Percentiles rank a stretch among this genome's conserved stretches.
phyloP scores from a whole-genome alignment of 371 early-diverging fungal species.

The Rhizopus stolonifer region DNA sequence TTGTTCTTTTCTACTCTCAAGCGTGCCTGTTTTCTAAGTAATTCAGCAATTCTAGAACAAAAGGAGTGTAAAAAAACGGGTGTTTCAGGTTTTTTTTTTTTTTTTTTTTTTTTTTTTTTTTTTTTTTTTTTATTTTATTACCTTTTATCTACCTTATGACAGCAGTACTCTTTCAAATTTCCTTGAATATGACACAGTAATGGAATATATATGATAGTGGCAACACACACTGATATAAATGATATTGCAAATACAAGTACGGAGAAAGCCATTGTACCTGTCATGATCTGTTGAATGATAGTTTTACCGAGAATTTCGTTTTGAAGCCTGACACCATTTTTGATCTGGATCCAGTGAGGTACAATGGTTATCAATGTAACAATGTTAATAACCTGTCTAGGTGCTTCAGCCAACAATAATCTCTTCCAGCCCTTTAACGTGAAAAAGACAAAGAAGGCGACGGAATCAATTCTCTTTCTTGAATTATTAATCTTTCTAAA shows the following conservation, averaged over 20 bases:
- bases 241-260: conserved; percentile 47
- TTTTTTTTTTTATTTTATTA: neutral
- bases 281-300: conserved; percentile 35
- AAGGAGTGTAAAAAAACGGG: neutral
- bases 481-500: conserved; percentile 75
- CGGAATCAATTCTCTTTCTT: conserved; percentile 60
- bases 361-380: conserved; percentile 37
- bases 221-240: conserved; percentile 57
- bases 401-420: conserved; percentile 82
- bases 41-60: conserved; percentile 25
- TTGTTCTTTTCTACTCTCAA: conserved; percentile 22
- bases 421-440: conserved; percentile 88
- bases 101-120: neutral
- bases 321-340: conserved; percentile 19
- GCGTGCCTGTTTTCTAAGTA: conserved; percentile 32
- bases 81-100: too few relatives aligned
- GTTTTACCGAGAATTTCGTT: conserved; percentile 37
- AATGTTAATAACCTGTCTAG: conserved; percentile 72
- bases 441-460: conserved; percentile 90
- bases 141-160: conserved; percentile 77
- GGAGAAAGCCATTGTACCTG: conserved; percentile 46
- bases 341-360: conserved; percentile 38
- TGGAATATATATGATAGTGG: conserved; percentile 78
- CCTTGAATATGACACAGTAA: conserved; percentile 80
- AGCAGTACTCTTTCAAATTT: conserved; percentile 90